A percentile compares a stretch with the other conserved stretches of the same genome.
These are phyloP conservation scores for Hymenoscyphus repandus DNA, from an alignment of 2,329 filamentous ascomycete genomes.

Conservation along the genomic window DNA sequence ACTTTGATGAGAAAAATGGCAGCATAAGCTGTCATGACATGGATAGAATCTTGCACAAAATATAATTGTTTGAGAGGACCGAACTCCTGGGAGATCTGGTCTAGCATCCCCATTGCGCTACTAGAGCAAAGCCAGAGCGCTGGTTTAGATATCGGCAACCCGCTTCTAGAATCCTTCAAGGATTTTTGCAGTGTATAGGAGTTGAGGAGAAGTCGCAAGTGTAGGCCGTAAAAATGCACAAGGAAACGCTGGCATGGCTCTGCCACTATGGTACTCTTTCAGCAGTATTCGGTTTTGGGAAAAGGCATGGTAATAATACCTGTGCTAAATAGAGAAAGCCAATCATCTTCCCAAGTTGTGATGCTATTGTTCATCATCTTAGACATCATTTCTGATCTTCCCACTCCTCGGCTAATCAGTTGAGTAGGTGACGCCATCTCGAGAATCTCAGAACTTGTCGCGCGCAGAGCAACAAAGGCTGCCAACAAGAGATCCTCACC, in stretches of 20 bases:
- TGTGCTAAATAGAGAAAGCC: conserved; percentile 12
- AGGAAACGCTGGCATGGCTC: conserved; percentile 33
- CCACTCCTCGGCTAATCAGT: not conserved
- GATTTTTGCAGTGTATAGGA: conserved; percentile 34
- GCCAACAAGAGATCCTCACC: conserved; percentile 33
- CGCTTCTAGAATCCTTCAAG: conserved; percentile 21
- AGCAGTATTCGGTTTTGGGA: no score
- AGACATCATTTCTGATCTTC: conserved; percentile 10
- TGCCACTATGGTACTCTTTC: conserved; percentile 3
- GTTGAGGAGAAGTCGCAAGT: conserved; percentile 35
- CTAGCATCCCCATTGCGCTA: conserved; percentile 56
- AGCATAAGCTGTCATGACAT: conserved; percentile 39
- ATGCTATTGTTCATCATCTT: conserved; percentile 16
- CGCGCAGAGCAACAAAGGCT: conserved; percentile 34
- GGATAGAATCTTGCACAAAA: conserved; percentile 38
- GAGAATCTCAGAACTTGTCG: conserved; percentile 34
- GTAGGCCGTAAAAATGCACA: conserved; percentile 36
- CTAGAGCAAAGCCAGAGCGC: conserved; percentile 32
- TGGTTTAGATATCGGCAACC: conserved; percentile 26
- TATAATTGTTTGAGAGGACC: conserved; percentile 31
- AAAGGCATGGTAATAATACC: no score
- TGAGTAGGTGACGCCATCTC: conserved; percentile 16
- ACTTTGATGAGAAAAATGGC: conserved; percentile 37
- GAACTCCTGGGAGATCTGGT: conserved; percentile 40
- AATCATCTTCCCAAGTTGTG: conserved; percentile 17